Percentiles rank a stretch among this genome's conserved stretches.
Conservation (phyloP, 2,329 filamentous ascomycete species). For the Calonectria ilicicola region DNA sequence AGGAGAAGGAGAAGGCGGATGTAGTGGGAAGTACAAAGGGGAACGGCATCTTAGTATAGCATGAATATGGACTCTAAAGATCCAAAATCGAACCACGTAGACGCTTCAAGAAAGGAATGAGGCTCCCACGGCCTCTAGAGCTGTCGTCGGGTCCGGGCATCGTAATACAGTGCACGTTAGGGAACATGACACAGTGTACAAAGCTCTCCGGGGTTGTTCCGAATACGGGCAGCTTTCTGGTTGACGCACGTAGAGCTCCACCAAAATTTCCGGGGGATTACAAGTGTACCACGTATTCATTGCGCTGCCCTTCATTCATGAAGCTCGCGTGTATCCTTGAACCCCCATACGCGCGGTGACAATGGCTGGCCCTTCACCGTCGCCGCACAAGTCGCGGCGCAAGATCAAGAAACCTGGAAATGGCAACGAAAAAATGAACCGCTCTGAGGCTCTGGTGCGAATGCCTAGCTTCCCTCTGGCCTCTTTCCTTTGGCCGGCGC, state of each 20-base stretch:
- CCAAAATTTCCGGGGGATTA: constrained; percentile 29
- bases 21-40: constrained; percentile 91
- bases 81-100: neutral
- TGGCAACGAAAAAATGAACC: constrained; percentile 51
- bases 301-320: constrained; percentile 29
- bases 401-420: constrained; percentile 64
- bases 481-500: constrained; percentile 93
- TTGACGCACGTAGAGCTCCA: constrained; percentile 28
- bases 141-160: constrained; percentile 35
- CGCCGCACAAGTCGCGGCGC: constrained; percentile 71
- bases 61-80: neutral
- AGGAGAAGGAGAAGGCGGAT: constrained; percentile 84
- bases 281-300: constrained; percentile 24
- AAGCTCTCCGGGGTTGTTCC: constrained; percentile 33
- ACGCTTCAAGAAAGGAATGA: neutral
- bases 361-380: constrained; percentile 66
- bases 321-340: constrained; percentile 25
- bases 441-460: constrained; percentile 60
- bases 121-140: constrained; percentile 32
- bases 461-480: constrained; percentile 88
- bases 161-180: constrained; percentile 34
- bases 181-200: constrained; percentile 15
- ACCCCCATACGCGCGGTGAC: constrained; percentile 44
- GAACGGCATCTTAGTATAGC: constrained; percentile 79
- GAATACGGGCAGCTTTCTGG: constrained; percentile 37